Percentiles rank a stretch among this genome's conserved stretches.
phyloP scores from a whole-genome alignment of 1,284 basidiomycete species.

The Leccinum cinnamomeum region DNA sequence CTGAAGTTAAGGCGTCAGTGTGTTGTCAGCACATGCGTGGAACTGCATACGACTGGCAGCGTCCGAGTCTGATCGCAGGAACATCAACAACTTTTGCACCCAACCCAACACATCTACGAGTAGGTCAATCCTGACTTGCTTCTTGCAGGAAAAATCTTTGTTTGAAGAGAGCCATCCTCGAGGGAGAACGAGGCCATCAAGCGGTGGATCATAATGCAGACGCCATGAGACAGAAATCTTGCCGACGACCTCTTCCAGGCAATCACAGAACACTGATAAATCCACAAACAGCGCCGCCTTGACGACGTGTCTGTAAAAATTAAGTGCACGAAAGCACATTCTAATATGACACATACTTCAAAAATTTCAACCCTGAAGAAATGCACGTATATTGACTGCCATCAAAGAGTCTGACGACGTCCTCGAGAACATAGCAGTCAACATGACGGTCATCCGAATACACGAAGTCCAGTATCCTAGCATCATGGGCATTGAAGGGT shows the following conservation, averaged over 20 bases:
- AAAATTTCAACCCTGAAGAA: conserved; percentile 31
- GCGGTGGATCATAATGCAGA: conserved; percentile 18
- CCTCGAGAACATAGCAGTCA: conserved; percentile 36
- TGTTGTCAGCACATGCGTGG: neutral
- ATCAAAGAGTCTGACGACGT: conserved; percentile 31
- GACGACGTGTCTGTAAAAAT: conserved; percentile 42
- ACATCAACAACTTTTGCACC: conserved; percentile 16
- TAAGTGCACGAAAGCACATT: neutral
- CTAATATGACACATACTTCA: conserved; percentile 17
- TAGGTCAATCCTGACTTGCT: conserved; percentile 14
- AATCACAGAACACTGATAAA: conserved; percentile 45
- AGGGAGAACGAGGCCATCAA: conserved; percentile 49
- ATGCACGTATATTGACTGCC: conserved; percentile 19
- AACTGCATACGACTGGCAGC: conserved; percentile 12
- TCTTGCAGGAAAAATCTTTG: conserved; percentile 27
- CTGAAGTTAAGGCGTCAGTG: conserved; percentile 8
- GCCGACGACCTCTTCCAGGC: conserved; percentile 44
- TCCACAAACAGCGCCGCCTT: conserved; percentile 36
- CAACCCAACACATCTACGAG: conserved; percentile 9
- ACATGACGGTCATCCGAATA: conserved; percentile 30
- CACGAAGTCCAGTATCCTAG: neutral
- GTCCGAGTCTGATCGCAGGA: conserved; percentile 14
- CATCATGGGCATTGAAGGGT: conserved; percentile 4
- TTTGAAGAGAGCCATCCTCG: conserved; percentile 45
- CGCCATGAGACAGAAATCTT: conserved; percentile 38